Percentiles rank a stretch among this genome's conserved stretches.
Conservation (phyloP, 2,329 filamentous ascomycete genomes). For the Pyrenochaeta sp. region DNA sequence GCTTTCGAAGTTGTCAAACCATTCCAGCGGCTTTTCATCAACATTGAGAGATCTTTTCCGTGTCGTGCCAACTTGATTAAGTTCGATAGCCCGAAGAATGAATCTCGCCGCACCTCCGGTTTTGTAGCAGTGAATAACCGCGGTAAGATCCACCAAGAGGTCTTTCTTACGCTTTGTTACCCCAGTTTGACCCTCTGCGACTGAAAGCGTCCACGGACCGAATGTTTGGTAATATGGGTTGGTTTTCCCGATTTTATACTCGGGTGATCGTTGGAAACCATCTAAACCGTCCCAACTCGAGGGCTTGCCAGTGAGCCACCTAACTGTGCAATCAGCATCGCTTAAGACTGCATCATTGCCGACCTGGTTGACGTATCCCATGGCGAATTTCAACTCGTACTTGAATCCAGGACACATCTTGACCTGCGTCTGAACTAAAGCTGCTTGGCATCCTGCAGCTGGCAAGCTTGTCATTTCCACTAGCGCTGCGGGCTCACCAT, state of each 20-base stretch:
- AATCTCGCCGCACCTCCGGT: not conserved
- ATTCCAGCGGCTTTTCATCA: not conserved
- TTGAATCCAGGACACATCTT: not conserved
- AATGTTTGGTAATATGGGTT: not conserved
- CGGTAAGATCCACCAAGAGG: not conserved
- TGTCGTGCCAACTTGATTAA: not conserved
- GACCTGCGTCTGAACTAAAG: not conserved
- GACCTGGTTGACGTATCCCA: not conserved
- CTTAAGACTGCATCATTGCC: not conserved
- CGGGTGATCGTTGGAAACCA: not conserved
- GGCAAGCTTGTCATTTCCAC: not conserved
- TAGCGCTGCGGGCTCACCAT: not conserved
- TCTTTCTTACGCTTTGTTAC: not conserved
- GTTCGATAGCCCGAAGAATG: not conserved
- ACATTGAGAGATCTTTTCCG: not conserved
- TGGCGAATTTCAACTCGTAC: not conserved
- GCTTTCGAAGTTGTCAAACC: too few species aligned
- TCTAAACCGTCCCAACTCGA: not conserved
- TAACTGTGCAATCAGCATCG: not conserved
- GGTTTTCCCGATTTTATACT: not conserved
- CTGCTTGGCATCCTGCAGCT: not conserved
- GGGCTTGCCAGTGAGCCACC: not conserved
- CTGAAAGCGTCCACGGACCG: not conserved
- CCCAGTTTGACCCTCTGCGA: not conserved
- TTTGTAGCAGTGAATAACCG: not conserved